phyloP scores from a whole-genome alignment of 208 protist genomes.

The Sergeia podlipaevii region DNA sequence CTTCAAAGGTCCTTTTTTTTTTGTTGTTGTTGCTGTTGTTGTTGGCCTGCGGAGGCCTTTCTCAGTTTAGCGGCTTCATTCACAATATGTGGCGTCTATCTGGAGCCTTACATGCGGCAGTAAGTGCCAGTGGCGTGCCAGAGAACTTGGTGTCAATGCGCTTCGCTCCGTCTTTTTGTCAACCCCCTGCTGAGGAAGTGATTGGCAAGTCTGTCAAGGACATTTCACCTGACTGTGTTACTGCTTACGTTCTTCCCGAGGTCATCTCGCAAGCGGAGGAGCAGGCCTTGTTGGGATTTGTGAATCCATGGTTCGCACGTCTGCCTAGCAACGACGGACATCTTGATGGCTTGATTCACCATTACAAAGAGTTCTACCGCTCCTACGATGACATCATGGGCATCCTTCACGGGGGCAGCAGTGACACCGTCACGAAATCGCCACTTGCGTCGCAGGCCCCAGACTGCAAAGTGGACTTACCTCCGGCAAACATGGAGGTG shows the following conservation, averaged over 20 bases:
- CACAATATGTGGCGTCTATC: too few relatives aligned
- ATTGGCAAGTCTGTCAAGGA: constrained; percentile 63
- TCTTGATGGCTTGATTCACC: constrained; percentile 77
- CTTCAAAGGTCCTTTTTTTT: too few relatives aligned
- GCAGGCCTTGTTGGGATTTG: constrained; percentile 43
- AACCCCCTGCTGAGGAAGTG: constrained; percentile 52
- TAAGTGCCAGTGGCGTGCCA: too few relatives aligned
- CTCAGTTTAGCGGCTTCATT: too few relatives aligned
- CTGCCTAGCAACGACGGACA: constrained; percentile 70
- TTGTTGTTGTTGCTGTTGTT: too few relatives aligned
- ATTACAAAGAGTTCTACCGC: constrained; percentile 89
- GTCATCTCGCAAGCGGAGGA: constrained; percentile 69
- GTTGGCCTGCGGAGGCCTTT: too few relatives aligned
- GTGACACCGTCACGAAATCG: neutral
- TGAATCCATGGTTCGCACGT: constrained; percentile 70
- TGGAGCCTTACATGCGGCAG: too few relatives aligned
- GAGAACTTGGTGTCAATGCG: constrained; percentile 56
- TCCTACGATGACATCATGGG: constrained; percentile 50
- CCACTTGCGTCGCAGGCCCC: constrained; percentile 16
- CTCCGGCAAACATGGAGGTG: neutral
- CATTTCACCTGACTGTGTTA: constrained; percentile 60
- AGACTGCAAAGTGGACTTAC: constrained; percentile 9
- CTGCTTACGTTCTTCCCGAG: constrained; percentile 72
- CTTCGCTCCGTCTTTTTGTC: constrained; percentile 64
- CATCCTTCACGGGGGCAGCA: constrained; percentile 6